These are phyloP conservation scores for Aspergillus sparsus DNA, from an alignment of 495 filamentous ascomycete species.

Conservation along the genomic window DNA sequence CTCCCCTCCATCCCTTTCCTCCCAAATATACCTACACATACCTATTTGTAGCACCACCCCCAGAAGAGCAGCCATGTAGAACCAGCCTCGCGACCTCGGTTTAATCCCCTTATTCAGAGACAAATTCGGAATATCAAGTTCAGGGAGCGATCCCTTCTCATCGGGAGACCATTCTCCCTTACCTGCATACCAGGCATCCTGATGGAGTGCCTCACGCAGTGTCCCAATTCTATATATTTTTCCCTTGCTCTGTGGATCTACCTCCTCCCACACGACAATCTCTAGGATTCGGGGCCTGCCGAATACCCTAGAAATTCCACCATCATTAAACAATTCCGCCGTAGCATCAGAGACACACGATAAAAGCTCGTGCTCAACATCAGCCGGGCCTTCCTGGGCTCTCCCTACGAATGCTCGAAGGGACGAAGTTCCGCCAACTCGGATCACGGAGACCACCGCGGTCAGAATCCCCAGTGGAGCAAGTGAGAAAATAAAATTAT, in stretches of 20 bases:
- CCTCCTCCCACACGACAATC: constrained; percentile 40
- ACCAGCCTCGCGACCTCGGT: constrained; percentile 34
- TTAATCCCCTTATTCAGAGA: constrained; percentile 51
- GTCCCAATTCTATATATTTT: constrained; percentile 30
- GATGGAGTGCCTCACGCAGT: constrained; percentile 30
- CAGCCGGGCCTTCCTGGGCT: constrained; percentile 45
- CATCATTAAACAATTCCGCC: constrained; percentile 47
- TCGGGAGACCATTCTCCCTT: constrained; percentile 12
- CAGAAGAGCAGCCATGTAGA: constrained; percentile 34
- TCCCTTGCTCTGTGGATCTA: constrained; percentile 20
- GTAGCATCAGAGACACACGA: constrained; percentile 47
- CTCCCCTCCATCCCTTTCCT: no score
- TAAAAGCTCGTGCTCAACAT: constrained; percentile 43
- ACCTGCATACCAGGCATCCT: constrained; percentile 29
- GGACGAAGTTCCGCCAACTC: constrained; percentile 53
- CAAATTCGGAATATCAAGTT: constrained; percentile 46
- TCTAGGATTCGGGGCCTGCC: constrained; percentile 45
- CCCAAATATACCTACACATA: constrained; percentile 13
- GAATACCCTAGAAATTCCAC: constrained; percentile 43
- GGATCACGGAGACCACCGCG: constrained; percentile 52
- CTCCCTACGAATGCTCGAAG: constrained; percentile 55
- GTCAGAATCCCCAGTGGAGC: constrained; percentile 58
- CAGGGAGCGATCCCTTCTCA: constrained; percentile 26
- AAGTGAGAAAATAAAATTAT: constrained; percentile 57
- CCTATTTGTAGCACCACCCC: constrained; percentile 37